These are phyloP conservation scores for Pythium rhizo-oryzae DNA, from an alignment of 352 stramenopile species.

Conservation along the genomic window DNA sequence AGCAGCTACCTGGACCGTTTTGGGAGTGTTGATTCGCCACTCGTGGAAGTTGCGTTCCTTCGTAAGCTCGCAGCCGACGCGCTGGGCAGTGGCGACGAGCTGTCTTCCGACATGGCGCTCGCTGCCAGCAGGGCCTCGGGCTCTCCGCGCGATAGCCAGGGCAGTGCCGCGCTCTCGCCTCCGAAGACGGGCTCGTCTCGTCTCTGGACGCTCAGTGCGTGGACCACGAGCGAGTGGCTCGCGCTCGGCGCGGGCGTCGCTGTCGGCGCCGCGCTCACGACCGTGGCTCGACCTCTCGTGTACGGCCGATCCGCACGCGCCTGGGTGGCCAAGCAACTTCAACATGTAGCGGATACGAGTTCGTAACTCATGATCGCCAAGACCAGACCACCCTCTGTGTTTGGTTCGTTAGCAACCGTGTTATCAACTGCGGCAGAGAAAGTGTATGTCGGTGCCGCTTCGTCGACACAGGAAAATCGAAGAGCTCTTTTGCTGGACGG, in stretches of 20 bases:
- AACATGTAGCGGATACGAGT: constrained; percentile 20
- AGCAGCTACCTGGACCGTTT: constrained; percentile 20
- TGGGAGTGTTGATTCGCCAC: neutral
- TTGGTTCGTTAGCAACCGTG: constrained; percentile 14
- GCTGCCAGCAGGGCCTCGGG: neutral
- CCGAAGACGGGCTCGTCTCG: neutral
- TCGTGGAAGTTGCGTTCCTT: constrained; percentile 21
- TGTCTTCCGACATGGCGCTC: neutral
- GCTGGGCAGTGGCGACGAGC: constrained; percentile 13
- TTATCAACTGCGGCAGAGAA: constrained; percentile 23
- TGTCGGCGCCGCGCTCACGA: constrained; percentile 7
- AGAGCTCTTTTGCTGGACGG: neutral
- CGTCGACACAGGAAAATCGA: neutral
- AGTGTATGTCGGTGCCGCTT: constrained; percentile 12
- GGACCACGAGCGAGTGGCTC: constrained; percentile 23
- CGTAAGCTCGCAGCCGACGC: constrained; percentile 12
- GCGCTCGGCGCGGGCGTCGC: constrained; percentile 23
- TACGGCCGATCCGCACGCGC: neutral
- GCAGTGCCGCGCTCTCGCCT: neutral
- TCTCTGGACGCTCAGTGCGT: constrained; percentile 2
- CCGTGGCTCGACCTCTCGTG: constrained; percentile 3
- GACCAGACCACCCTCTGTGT: neutral
- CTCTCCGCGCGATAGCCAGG: constrained; percentile 4
- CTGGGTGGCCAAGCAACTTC: constrained; percentile 20
- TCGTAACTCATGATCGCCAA: constrained; percentile 3